Percentiles rank a stretch among this genome's conserved stretches.
phyloP scores from a whole-genome alignment of 1,284 basidiomycete species.

The Prillingera fragicola region DNA sequence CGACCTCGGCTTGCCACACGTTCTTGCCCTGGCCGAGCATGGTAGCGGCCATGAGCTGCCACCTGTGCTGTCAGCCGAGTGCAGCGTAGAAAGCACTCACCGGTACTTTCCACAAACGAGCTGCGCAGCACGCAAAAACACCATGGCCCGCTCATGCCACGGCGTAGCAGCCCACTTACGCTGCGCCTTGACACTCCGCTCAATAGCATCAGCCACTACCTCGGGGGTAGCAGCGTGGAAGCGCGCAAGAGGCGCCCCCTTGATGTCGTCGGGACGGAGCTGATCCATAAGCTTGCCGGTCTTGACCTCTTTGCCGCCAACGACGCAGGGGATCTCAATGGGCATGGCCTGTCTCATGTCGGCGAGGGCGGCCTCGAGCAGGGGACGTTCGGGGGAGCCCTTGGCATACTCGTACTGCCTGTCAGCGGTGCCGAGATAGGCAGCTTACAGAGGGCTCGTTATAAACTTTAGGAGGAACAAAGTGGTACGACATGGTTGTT shows the following conservation, averaged over 20 bases:
- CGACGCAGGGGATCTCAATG: constrained; percentile 84
- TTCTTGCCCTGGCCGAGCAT: constrained; percentile 5
- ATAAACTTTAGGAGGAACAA: constrained; percentile 57
- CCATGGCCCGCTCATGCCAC: constrained; percentile 91
- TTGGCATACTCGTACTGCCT: constrained; percentile 61
- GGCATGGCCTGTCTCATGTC: constrained; percentile 79
- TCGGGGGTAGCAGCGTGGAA: constrained; percentile 83
- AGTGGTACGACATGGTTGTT: neutral
- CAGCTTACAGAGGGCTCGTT: constrained; percentile 82
- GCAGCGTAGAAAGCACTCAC: too few species aligned
- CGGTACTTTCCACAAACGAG: constrained; percentile 90
- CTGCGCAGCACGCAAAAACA: constrained; percentile 95
- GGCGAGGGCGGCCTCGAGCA: constrained; percentile 65
- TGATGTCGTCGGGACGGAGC: constrained; percentile 76
- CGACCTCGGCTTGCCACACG: constrained; percentile 2
- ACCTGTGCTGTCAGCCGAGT: too few species aligned
- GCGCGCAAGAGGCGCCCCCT: constrained; percentile 71
- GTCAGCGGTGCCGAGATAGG: neutral
- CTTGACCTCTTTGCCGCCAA: constrained; percentile 72
- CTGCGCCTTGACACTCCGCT: constrained; percentile 80
- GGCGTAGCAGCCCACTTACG: constrained; percentile 85
- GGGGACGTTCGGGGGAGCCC: constrained; percentile 70
- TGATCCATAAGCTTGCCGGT: constrained; percentile 36
- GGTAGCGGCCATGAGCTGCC: constrained; percentile 1
- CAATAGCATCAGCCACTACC: constrained; percentile 74